phyloP scores from a whole-genome alignment of 1,139 yeast genomes.

The Meyerozyma sp. region DNA sequence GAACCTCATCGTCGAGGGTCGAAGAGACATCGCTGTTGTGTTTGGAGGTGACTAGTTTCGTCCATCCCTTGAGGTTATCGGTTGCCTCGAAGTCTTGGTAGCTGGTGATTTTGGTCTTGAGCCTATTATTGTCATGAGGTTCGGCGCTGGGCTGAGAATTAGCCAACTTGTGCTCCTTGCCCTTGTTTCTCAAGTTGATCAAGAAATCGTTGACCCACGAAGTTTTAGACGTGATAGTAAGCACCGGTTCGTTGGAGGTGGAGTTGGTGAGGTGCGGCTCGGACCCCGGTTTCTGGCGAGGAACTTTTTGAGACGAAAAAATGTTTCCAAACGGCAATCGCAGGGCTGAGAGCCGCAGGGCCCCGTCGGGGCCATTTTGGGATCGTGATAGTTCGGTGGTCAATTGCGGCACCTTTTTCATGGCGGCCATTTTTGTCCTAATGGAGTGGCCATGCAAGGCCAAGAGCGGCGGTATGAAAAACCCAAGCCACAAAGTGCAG shows the following conservation, averaged over 20 bases:
- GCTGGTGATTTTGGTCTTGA: conserved; percentile 17
- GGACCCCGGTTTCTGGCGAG: not conserved
- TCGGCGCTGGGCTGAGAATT: not conserved
- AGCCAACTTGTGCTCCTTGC: not conserved
- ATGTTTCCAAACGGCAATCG: not conserved
- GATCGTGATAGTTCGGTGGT: not conserved
- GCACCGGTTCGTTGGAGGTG: not conserved
- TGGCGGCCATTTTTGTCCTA: not conserved
- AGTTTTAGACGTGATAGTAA: conserved; percentile 6
- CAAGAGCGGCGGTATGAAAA: not conserved
- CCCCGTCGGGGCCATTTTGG: not conserved
- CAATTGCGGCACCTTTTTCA: not conserved
- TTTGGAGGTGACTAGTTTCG: conserved; percentile 16
- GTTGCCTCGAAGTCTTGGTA: conserved; percentile 19
- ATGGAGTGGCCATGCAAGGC: not conserved
- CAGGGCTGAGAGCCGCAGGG: not conserved
- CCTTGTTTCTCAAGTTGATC: conserved; percentile 4
- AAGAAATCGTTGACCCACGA: conserved; percentile 16
- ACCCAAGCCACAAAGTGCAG: not conserved
- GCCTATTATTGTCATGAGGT: conserved; percentile 2
- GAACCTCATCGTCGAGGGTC: conserved; percentile 1
- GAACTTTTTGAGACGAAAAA: not conserved
- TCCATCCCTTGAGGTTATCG: conserved; percentile 22
- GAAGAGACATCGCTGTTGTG: conserved; percentile 1
- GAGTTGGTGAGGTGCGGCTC: not conserved